Conservation (phyloP, 2,329 filamentous ascomycete species). For the Clonostachys rosea region DNA sequence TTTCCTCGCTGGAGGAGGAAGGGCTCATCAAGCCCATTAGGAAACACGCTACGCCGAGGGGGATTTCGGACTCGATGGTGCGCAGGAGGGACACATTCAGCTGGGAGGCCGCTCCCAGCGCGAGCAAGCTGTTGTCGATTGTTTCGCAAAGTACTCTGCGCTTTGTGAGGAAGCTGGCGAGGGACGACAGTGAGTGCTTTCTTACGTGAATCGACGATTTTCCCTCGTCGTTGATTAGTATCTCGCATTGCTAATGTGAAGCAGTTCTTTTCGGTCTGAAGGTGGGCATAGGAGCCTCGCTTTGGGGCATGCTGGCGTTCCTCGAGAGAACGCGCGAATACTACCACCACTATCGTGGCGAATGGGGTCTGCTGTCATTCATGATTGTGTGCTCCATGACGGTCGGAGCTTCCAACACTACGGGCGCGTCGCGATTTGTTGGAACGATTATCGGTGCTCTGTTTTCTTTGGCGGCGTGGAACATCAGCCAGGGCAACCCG, state of each 20-base stretch:
- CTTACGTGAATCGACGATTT: not conserved
- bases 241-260: constrained; percentile 1
- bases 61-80: constrained; percentile 50
- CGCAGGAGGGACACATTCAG: constrained; percentile 46
- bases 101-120: constrained; percentile 49
- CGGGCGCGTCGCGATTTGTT: constrained; percentile 77
- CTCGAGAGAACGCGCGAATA: constrained; percentile 70
- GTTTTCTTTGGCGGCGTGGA: constrained; percentile 75
- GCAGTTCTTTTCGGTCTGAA: constrained; percentile 76
- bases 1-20: constrained; percentile 45
- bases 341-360: constrained; percentile 86
- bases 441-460: constrained; percentile 80
- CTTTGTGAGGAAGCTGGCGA: constrained; percentile 40
- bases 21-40: constrained; percentile 42
- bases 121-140: constrained; percentile 35
- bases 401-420: constrained; percentile 92
- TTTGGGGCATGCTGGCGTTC: constrained; percentile 89
- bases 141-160: constrained; percentile 40
- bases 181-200: constrained; percentile 47
- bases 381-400: constrained; percentile 99
- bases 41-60: constrained; percentile 42
- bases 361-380: constrained; percentile 95
- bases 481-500: constrained; percentile 68
- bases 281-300: constrained; percentile 81
- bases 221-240: no score